These are phyloP conservation scores for Elymus sibiricus DNA, from an alignment of 176 grass and related monocot species.

Conservation along the genomic window DNA sequence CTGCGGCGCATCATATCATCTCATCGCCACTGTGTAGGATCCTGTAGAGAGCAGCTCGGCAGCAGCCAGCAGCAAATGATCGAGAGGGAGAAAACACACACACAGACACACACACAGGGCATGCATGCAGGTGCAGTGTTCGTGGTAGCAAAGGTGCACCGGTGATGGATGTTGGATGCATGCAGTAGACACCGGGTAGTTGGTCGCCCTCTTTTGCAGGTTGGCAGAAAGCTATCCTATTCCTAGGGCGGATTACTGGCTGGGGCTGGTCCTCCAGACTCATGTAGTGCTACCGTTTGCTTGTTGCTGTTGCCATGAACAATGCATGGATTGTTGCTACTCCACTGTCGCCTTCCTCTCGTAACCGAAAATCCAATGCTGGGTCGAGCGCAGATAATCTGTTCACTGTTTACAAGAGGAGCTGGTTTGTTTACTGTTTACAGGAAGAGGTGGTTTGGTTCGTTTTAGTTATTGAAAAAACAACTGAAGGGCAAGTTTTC, in stretches of 20 bases:
- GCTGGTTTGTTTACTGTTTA: neutral
- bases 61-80: constrained; percentile 26
- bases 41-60: constrained; percentile 20
- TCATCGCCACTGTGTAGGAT: neutral
- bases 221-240: neutral
- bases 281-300: constrained; percentile 8
- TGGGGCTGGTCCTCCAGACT: neutral
- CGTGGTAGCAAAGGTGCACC: no score
- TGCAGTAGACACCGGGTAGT: neutral
- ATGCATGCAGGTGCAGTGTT: neutral
- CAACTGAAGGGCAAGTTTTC: neutral
- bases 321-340: neutral
- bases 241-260: constrained; percentile 5
- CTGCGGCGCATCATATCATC: constrained; percentile 13
- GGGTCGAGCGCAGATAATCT: neutral
- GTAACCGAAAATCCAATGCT: neutral
- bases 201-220: constrained; percentile 29
- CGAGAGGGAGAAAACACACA: constrained; percentile 1
- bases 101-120: neutral
- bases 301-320: neutral
- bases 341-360: neutral
- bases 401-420: neutral
- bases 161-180: constrained; percentile 20
- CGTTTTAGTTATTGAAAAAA: neutral
- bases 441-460: neutral